Percentiles rank a stretch among this genome's conserved stretches.
These are phyloP conservation scores for Moelleriella libera DNA, from an alignment of 2,329 filamentous ascomycete genomes.

Conservation along the genomic window DNA sequence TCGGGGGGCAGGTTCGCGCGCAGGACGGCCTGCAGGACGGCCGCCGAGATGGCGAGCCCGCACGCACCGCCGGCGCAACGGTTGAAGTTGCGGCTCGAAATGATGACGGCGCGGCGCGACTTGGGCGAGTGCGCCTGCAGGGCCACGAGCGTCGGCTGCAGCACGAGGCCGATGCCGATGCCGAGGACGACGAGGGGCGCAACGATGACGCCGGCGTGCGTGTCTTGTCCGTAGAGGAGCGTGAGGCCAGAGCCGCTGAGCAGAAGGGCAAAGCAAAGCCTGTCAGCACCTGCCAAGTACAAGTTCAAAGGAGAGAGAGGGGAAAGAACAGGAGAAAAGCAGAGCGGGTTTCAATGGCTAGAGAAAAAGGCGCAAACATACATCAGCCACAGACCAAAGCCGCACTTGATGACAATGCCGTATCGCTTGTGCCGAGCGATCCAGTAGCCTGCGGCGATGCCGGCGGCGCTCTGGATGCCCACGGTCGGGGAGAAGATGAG, in stretches of 20 bases:
- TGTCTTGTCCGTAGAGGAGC: constrained; percentile 30
- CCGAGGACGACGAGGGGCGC: constrained; percentile 24
- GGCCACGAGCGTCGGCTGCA: constrained; percentile 31
- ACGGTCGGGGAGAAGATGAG: constrained; percentile 35
- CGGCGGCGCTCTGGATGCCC: constrained; percentile 27
- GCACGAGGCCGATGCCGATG: constrained; percentile 22
- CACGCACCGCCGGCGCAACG: constrained; percentile 41
- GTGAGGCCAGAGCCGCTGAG: constrained; percentile 33
- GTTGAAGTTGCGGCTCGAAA: constrained; percentile 48
- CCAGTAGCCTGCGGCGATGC: constrained; percentile 38
- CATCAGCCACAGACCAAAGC: constrained; percentile 20
- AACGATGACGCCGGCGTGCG: constrained; percentile 31
- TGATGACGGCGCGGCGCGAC: constrained; percentile 44
- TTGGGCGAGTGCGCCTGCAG: constrained; percentile 40
- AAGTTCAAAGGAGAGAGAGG: not conserved
- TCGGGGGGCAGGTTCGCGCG: constrained; percentile 11
- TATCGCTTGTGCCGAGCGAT: constrained; percentile 43
- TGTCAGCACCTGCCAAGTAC: not conserved
- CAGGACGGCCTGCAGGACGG: constrained; percentile 23
- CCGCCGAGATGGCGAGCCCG: constrained; percentile 42
- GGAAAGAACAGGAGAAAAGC: not conserved
- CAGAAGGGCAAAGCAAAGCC: not conserved
- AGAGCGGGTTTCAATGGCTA: not conserved
- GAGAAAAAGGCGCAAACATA: constrained; percentile 7
- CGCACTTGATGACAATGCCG: constrained; percentile 39